Evolutionary conservation across 495 filamentous ascomycete genomes (phyloP).

Genomic region (Hyphodiscus hymeniophilus): DNA sequence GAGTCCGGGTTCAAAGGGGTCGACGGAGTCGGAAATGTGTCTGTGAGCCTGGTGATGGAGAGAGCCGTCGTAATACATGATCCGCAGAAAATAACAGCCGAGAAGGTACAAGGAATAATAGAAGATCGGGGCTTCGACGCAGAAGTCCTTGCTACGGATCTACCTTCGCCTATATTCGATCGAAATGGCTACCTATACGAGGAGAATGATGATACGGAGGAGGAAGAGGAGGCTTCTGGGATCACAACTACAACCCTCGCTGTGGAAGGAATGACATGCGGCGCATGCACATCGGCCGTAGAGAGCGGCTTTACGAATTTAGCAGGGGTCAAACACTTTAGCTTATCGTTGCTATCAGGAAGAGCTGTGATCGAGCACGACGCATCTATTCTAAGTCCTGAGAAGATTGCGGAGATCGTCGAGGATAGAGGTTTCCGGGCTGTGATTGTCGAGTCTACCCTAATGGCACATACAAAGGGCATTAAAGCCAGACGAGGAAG

Average conservation of each 20-base stretch:
- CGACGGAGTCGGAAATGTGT: conserved; percentile 72
- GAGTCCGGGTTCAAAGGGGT: conserved; percentile 76
- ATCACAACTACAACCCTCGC: conserved; percentile 68
- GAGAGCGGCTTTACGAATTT: conserved; percentile 74
- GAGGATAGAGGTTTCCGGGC: conserved; percentile 92
- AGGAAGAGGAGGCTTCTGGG: conserved; percentile 13
- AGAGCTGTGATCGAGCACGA: conserved; percentile 87
- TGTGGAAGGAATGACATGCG: conserved; percentile 94
- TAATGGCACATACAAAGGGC: conserved; percentile 26
- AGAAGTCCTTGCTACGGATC: conserved; percentile 77
- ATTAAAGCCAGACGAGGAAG: conserved; percentile 24
- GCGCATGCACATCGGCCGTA: conserved; percentile 87
- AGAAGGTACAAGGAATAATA: conserved; percentile 72
- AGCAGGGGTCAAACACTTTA: conserved; percentile 75
- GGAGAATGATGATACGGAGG: conserved; percentile 24
- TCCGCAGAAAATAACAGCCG: conserved; percentile 61
- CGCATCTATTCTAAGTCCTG: conserved; percentile 53
- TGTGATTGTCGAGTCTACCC: conserved; percentile 51
- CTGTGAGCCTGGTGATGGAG: conserved; percentile 87
- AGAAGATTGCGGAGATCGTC: conserved; percentile 68
- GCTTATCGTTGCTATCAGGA: conserved; percentile 87
- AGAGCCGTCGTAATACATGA: conserved; percentile 88
- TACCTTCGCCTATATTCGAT: conserved; percentile 36
- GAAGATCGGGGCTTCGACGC: conserved; percentile 94
- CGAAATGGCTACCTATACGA: conserved; percentile 24